Percentiles rank a stretch among this genome's conserved stretches.
Evolutionary conservation across 2,329 filamentous ascomycete species (phyloP).

Genomic region (Scorias spongiosa): DNA sequence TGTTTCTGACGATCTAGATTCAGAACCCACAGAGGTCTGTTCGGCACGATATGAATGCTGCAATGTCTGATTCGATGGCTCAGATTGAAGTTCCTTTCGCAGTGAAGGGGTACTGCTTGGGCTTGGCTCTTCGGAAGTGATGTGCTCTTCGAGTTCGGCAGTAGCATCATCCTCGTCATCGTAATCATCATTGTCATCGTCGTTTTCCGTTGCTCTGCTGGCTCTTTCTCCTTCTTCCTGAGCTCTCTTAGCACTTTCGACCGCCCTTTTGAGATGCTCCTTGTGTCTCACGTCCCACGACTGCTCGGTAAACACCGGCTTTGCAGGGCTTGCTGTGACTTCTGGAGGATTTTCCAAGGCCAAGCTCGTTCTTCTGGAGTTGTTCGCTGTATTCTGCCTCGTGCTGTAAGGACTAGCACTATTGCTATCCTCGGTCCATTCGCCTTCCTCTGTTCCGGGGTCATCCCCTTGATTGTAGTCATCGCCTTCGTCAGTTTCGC

Average conservation of each 20-base stretch:
- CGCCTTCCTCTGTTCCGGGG: slow-evolving; percentile 18
- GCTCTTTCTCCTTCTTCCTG: not conserved
- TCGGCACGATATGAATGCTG: not conserved
- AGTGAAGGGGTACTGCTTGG: slow-evolving; percentile 1
- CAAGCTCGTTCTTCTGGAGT: slow-evolving; percentile 18
- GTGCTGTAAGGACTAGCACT: slow-evolving; percentile 22
- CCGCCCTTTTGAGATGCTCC: not conserved
- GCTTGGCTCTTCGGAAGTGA: slow-evolving; percentile 1
- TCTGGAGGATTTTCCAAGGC: not conserved
- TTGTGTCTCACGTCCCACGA: not conserved
- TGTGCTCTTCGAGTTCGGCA: not conserved
- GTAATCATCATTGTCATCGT: slow-evolving; percentile 1
- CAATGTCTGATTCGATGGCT: not conserved
- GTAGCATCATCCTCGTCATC: not conserved
- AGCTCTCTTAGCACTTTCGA: not conserved
- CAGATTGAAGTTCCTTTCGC: not conserved
- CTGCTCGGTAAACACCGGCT: not conserved
- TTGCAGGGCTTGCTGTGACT: not conserved
- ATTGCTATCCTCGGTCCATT: slow-evolving; percentile 22
- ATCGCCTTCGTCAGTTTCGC: slow-evolving; percentile 6
- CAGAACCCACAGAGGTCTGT: not conserved
- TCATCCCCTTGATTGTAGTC: slow-evolving; percentile 13
- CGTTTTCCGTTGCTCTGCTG: slow-evolving; percentile 1
- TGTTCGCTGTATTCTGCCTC: slow-evolving; percentile 21
- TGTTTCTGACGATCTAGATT: not conserved